A percentile compares a stretch with the other conserved stretches of the same genome.
These are phyloP conservation scores for Podospora appendiculata DNA, from an alignment of 495 filamentous ascomycete species.

Conservation along the genomic window DNA sequence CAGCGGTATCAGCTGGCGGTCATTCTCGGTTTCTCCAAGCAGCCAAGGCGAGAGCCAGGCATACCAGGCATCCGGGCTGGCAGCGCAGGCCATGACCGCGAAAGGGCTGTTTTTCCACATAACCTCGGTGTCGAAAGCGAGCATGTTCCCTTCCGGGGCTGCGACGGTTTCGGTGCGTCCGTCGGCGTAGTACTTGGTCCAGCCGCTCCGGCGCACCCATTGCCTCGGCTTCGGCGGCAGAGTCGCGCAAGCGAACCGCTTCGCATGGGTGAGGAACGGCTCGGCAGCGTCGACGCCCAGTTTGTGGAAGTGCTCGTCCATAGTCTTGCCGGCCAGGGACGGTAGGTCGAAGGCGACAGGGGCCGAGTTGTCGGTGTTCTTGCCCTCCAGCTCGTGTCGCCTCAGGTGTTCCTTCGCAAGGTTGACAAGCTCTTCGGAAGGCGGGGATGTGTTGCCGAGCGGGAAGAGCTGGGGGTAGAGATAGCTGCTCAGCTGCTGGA, in stretches of 20 bases:
- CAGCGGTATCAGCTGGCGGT: constrained; percentile 77
- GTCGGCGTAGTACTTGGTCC: constrained; percentile 84
- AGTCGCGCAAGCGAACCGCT: constrained; percentile 57
- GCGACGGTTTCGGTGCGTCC: constrained; percentile 63
- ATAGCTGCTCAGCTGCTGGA: constrained; percentile 82
- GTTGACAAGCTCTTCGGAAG: constrained; percentile 62
- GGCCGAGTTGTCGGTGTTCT: constrained; percentile 65
- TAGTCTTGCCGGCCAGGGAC: constrained; percentile 61
- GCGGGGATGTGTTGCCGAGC: constrained; percentile 37
- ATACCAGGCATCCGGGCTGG: constrained; percentile 84
- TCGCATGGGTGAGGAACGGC: constrained; percentile 73
- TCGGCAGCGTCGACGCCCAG: constrained; percentile 83
- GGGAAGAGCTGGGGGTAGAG: constrained; percentile 78
- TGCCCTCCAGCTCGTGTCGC: constrained; percentile 82
- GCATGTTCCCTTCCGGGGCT: constrained; percentile 67
- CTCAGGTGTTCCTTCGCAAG: constrained; percentile 77
- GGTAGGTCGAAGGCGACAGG: constrained; percentile 86
- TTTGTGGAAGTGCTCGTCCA: constrained; percentile 94
- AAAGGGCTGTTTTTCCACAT: constrained; percentile 89
- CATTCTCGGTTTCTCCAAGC: constrained; percentile 67
- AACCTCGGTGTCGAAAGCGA: constrained; percentile 95
- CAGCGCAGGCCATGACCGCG: constrained; percentile 94
- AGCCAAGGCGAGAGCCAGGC: constrained; percentile 97
- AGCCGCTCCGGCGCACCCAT: constrained; percentile 78
- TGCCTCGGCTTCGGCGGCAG: constrained; percentile 67